Percentiles rank a stretch among this genome's conserved stretches.
phyloP scores from a whole-genome alignment of 352 stramenopile genomes.

The Globisporangium acanthophoron region DNA sequence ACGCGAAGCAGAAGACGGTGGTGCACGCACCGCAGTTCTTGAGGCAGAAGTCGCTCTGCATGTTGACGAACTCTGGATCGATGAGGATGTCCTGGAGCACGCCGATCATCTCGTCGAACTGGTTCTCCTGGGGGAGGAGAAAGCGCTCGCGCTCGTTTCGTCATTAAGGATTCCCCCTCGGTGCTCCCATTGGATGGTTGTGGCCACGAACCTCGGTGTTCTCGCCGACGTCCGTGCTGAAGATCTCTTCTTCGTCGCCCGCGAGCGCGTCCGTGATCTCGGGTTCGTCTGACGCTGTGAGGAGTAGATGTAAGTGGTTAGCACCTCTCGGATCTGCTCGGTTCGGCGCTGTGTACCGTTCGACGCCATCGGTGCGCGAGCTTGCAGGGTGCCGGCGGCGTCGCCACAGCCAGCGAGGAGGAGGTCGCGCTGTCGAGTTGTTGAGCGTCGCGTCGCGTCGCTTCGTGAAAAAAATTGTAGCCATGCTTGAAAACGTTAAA shows the following conservation, averaged over 20 bases:
- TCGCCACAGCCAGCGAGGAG: too few species aligned
- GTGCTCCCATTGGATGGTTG: too few species aligned
- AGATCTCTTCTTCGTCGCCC: slow-evolving; percentile 57
- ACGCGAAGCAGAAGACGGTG: not conserved
- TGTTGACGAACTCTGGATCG: slow-evolving; percentile 69
- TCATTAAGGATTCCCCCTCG: too few species aligned
- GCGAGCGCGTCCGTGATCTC: slow-evolving; percentile 43
- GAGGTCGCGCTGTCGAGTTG: too few species aligned
- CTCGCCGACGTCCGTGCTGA: slow-evolving; percentile 54
- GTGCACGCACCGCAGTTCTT: slow-evolving; percentile 58
- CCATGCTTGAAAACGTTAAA: too few species aligned
- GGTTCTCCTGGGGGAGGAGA: slow-evolving; percentile 27
- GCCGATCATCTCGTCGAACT: slow-evolving; percentile 81
- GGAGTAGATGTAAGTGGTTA: too few species aligned
- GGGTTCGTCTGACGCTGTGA: slow-evolving; percentile 23
- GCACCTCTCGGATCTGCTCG: too few species aligned
- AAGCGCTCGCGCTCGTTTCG: not conserved
- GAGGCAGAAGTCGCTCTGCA: slow-evolving; percentile 75
- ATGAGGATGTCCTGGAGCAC: slow-evolving; percentile 76
- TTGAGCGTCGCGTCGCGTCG: too few species aligned
- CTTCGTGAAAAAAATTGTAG: too few species aligned
- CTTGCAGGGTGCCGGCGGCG: too few species aligned
- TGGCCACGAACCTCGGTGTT: slow-evolving; percentile 42
- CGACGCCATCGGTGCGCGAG: too few species aligned
- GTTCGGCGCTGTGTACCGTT: too few species aligned